Base-by-base conservation (phyloP, 1,284 basidiomycete species). In the Ceratobasidium papillatum region DNA sequence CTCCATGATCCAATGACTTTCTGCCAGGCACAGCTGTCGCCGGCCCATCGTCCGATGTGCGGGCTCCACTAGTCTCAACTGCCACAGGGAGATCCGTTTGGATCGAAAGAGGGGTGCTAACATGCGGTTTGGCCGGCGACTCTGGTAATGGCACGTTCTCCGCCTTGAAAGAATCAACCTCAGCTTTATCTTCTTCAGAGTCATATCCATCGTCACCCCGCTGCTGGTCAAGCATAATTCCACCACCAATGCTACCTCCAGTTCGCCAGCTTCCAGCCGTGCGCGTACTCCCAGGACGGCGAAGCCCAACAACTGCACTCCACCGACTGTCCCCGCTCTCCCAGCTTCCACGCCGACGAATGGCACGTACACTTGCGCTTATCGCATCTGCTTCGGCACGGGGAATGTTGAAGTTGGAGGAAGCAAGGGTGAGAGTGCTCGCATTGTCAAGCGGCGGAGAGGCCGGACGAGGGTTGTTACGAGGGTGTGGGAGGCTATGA, bases 381-480 rank as follows among this genome's bases (percentile, higher is more conserved):
- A 72, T 89, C 9, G 88, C 86, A 76, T 94, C 91, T 45, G 89
- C 85, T 74, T 90, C 89, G 38, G 1, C 89, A 5, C 78, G 83
- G 82, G 90, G 88, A 63, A 91, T 84, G 0, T 88, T 95, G 81
- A 94, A 96, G 0, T 94, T 95, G 2, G 94, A 96, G 14, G 94
- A 96, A 2, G 96, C 96, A 12, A 99, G 88, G 0, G 96, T 99
- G 58, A 98, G 85, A 64, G 96, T 85, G 3, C 94, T 96, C 0
- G 96, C 96, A 80, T 99, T 96, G 80, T 97, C 95, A 30, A 90
- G 85, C 0, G 96, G 96, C 11, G 94, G 91, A 1, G 93, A 94
- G 5, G 91, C 91, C 17, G 97, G 97, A 25, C 93, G 89, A 1
- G 96, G 96, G 81, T 99, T 99, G 83, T 98, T 95, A 66, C 94